Conservation (phyloP, 495 filamentous ascomycete genomes). For the Hapsidospora chrysogenum region DNA sequence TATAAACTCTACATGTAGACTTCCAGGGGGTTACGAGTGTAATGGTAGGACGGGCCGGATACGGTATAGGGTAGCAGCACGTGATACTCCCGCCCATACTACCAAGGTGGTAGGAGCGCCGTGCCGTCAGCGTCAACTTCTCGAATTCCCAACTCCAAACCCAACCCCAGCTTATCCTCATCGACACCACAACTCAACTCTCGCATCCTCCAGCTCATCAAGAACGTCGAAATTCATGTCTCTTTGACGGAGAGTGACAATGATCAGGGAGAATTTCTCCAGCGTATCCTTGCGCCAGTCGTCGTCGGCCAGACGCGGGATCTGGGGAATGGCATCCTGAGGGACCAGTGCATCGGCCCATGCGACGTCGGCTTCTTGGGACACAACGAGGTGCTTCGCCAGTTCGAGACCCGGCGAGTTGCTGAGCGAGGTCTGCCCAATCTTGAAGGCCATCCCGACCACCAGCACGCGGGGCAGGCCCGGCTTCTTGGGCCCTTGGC, state of each 20-base stretch:
- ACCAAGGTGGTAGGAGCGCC: too few relatives aligned
- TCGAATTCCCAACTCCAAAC: too few relatives aligned
- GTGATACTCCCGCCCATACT: too few relatives aligned
- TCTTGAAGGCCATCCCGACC: slow-evolving; percentile 18
- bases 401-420: slow-evolving; percentile 16
- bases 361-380: slow-evolving; percentile 10
- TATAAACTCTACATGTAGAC: too few relatives aligned
- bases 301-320: slow-evolving; percentile 8
- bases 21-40: too few relatives aligned
- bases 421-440: slow-evolving; percentile 12
- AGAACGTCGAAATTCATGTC: slow-evolving; percentile 14
- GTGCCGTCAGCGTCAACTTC: too few relatives aligned
- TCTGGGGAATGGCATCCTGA: slow-evolving; percentile 11
- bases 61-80: too few relatives aligned
- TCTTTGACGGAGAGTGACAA: slow-evolving; percentile 14
- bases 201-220: slow-evolving; percentile 6
- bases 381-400: slow-evolving; percentile 8
- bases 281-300: slow-evolving; percentile 10
- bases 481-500: not conserved
- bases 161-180: slow-evolving; percentile 1
- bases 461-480: slow-evolving; percentile 12
- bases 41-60: too few relatives aligned
- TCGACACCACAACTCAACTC: slow-evolving; percentile 14
- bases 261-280: slow-evolving; percentile 15
- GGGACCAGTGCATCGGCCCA: slow-evolving; percentile 17